phyloP scores from a whole-genome alignment of 768 basidiomycete species.

The Kondoa malvinella region DNA sequence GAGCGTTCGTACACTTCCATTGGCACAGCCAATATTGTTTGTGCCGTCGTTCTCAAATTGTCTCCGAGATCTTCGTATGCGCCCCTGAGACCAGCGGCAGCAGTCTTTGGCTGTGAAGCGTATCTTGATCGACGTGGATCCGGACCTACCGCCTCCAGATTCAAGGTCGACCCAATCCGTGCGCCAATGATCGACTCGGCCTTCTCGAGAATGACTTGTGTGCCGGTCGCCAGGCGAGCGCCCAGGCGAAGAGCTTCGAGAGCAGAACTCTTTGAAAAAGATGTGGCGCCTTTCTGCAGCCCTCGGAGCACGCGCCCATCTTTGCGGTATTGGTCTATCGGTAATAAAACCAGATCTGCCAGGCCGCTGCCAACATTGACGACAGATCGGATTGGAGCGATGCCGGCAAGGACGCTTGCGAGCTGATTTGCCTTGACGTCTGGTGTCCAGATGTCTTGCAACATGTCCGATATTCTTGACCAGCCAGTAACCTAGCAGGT shows the following conservation, averaged over 20 bases:
- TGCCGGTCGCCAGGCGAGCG: conserved; percentile 83
- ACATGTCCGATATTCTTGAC: conserved; percentile 65
- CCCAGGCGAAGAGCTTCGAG: conserved; percentile 91
- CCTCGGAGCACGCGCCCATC: conserved; percentile 84
- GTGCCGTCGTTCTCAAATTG: conserved; percentile 83
- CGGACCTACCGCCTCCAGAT: conserved; percentile 39
- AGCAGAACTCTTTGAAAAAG: conserved; percentile 85
- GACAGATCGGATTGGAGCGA: conserved; percentile 84
- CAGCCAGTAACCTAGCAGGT: conserved; percentile 45
- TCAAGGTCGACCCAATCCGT: conserved; percentile 34
- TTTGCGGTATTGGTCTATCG: conserved; percentile 93
- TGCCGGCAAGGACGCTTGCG: conserved; percentile 89
- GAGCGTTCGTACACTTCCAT: conserved; percentile 98
- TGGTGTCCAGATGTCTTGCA: conserved; percentile 98
- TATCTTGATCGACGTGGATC: conserved; percentile 46
- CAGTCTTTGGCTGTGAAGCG: conserved; percentile 69
- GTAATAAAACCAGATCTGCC: conserved; percentile 83
- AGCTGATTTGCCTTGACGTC: conserved; percentile 98
- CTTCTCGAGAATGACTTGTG: conserved; percentile 91
- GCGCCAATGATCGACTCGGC: conserved; percentile 79
- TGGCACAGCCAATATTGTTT: conserved; percentile 93
- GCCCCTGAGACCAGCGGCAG: conserved; percentile 70
- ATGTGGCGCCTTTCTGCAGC: conserved; percentile 78
- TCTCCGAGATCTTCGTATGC: conserved; percentile 76
- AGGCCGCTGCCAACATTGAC: conserved; percentile 96